These are phyloP conservation scores for Ceratobasidium papillatum DNA, from an alignment of 1,284 basidiomycete genomes.

Conservation along the genomic window DNA sequence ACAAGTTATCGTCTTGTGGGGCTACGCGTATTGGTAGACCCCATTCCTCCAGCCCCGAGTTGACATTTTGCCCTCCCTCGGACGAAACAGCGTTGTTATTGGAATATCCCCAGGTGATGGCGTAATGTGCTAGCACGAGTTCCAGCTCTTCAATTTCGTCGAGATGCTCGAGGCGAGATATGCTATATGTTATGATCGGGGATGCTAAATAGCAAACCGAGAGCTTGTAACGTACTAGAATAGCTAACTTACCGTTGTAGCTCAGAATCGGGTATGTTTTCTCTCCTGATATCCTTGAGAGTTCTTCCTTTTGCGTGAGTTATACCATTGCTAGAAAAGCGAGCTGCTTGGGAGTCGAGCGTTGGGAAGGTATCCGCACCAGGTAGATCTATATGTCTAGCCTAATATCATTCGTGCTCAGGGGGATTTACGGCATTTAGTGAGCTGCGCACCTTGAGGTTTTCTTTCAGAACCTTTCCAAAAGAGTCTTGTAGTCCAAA, in stretches of 20 bases:
- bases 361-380: constrained; percentile 72
- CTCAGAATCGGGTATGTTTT: constrained; percentile 65
- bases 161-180: constrained; percentile 79
- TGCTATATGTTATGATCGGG: constrained; percentile 56
- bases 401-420: constrained; percentile 55
- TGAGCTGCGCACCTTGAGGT: constrained; percentile 68
- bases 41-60: not conserved
- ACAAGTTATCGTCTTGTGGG: not conserved
- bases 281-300: constrained; percentile 71
- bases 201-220: not conserved
- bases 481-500: constrained; percentile 85
- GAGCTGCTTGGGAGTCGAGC: constrained; percentile 63
- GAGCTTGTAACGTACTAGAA: not conserved
- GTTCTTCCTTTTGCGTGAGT: constrained; percentile 64
- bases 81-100: not conserved
- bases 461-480: constrained; percentile 86
- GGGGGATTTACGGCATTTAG: not conserved
- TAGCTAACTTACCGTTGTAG: constrained; percentile 63
- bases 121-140: constrained; percentile 86
- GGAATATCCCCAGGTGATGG: constrained; percentile 74
- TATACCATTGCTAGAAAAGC: constrained; percentile 72
- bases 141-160: constrained; percentile 94
- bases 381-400: constrained; percentile 76
- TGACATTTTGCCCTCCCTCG: not conserved
- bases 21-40: not conserved